Conservation (phyloP, 2,329 filamentous ascomycete species). For the Cryoendolithus antarcticus region DNA sequence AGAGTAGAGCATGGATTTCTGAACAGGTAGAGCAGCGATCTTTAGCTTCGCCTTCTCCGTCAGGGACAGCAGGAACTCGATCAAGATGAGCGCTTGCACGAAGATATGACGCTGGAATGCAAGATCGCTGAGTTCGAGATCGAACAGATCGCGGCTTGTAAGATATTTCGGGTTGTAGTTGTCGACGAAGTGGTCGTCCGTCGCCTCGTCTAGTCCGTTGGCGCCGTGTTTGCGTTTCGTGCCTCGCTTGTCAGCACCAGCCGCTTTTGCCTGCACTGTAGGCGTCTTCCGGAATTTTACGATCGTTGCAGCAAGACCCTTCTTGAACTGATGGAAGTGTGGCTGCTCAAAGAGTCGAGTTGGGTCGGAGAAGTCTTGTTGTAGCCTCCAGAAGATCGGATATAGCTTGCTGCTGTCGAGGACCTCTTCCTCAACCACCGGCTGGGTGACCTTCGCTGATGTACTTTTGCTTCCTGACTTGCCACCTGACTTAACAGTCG, state of each 20-base stretch:
- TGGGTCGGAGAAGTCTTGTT: constrained; percentile 84
- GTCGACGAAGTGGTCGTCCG: constrained; percentile 43
- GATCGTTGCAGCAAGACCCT: constrained; percentile 50
- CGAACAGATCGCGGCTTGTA: constrained; percentile 92
- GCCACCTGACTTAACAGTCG: constrained; percentile 6
- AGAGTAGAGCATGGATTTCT: constrained; percentile 77
- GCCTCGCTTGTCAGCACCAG: constrained; percentile 49
- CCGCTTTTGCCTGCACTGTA: constrained; percentile 55
- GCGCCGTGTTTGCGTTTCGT: constrained; percentile 52
- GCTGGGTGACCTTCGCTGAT: constrained; percentile 13
- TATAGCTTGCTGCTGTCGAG: constrained; percentile 65
- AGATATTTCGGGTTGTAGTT: constrained; percentile 96
- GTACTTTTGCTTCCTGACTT: constrained; percentile 17
- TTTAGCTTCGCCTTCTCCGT: constrained; percentile 72
- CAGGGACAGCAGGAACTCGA: constrained; percentile 90
- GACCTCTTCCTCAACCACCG: constrained; percentile 31
- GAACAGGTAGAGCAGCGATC: constrained; percentile 49
- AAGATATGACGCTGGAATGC: constrained; percentile 90
- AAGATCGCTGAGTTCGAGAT: constrained; percentile 89
- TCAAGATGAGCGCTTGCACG: constrained; percentile 84
- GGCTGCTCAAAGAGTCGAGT: constrained; percentile 61
- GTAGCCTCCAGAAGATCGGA: constrained; percentile 85
- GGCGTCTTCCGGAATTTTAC: constrained; percentile 62
- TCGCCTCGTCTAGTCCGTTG: constrained; percentile 3
- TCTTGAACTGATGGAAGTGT: constrained; percentile 55